Base-by-base conservation (phyloP, 179 eudicot species). In the Pouteria campechiana region DNA sequence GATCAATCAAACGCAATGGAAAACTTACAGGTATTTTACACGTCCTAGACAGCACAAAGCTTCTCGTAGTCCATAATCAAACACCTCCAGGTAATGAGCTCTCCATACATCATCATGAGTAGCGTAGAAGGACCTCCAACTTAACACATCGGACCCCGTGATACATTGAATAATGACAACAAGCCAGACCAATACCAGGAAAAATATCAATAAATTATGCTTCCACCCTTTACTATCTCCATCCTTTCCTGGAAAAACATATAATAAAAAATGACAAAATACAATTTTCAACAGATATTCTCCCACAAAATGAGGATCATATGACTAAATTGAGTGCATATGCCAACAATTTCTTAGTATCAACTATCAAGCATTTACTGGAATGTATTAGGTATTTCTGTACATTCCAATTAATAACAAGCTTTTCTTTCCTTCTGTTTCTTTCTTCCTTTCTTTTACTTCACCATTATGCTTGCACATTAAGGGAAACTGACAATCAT, bases 41-140 rank as follows among this genome's bases (percentile, higher is more conserved):
- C 85, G 94, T 40, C 94, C 94, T 61, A 83, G 56, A 67, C 94
- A 83, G 65, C 94, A 83, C 50, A 83, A 67, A 61, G 79, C 94
- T 68, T 80, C 89, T 40, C 82, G 85, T 54, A 83, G 73, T 33
- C 94, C 75, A 37, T 83, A 75, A 66, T 83, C 89, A 48, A 80
- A 83, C 32, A 83, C 85, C 77, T 76, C 94, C 56, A 65, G 65
- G 48, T 83, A 83, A 72, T 83, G 89, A 48, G 75, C 66, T 65
- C 69, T 83, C 94, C 94, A 83, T 34, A 68, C 82, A 56, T 55
- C 51, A 56, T 80, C 73, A 63, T 76, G 75, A 25, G 61, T 74
- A 30, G 68, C 61, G 67, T 83, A 83, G 32, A 83, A 83, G 18
- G 85, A 74, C 49, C 89, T 76, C 94, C 94, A 83, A 64, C 82